Evolutionary conservation across 345 rosid species (phyloP).

Genomic region (Viola odorata): DNA sequence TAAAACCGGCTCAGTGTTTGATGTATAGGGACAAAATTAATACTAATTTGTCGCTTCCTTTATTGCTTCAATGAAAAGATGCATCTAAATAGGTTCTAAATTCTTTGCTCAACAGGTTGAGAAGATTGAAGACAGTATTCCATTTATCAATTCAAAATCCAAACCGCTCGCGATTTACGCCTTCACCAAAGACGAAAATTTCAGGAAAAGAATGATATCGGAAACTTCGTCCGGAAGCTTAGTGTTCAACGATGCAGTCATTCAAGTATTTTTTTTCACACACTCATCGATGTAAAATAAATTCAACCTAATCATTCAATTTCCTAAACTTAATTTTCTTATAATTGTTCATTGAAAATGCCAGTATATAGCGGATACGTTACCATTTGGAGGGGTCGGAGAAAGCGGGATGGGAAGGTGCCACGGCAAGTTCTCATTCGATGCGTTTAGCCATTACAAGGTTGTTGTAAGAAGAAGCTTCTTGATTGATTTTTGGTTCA

Average conservation of each 20-base stretch:
- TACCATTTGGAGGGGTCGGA: constrained; percentile 71
- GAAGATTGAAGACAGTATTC: constrained; percentile 64
- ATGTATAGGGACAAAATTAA: too few relatives aligned
- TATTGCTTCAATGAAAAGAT: too few relatives aligned
- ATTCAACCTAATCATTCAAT: neutral
- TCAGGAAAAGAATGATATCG: constrained; percentile 32
- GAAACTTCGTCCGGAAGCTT: constrained; percentile 69
- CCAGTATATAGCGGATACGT: constrained; percentile 44
- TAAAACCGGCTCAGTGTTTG: too few relatives aligned
- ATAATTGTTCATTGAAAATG: neutral
- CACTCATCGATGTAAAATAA: too few relatives aligned
- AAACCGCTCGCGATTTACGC: constrained; percentile 75
- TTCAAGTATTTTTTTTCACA: constrained; percentile 39
- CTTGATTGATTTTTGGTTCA: constrained; percentile 52
- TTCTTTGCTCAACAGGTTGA: constrained; percentile 45
- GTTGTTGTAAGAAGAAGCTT: constrained; percentile 45
- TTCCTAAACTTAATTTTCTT: neutral
- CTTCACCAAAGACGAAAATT: constrained; percentile 47
- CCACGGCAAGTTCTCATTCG: constrained; percentile 69
- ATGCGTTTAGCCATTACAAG: constrained; percentile 53
- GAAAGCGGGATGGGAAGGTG: constrained; percentile 57
- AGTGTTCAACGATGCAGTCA: constrained; percentile 52
- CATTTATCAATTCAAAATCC: constrained; percentile 52
- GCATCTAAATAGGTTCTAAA: too few relatives aligned
- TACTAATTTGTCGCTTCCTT: too few relatives aligned